These are phyloP conservation scores for Beauveria australis DNA, from an alignment of 2,329 filamentous ascomycete genomes.

Conservation along the genomic window DNA sequence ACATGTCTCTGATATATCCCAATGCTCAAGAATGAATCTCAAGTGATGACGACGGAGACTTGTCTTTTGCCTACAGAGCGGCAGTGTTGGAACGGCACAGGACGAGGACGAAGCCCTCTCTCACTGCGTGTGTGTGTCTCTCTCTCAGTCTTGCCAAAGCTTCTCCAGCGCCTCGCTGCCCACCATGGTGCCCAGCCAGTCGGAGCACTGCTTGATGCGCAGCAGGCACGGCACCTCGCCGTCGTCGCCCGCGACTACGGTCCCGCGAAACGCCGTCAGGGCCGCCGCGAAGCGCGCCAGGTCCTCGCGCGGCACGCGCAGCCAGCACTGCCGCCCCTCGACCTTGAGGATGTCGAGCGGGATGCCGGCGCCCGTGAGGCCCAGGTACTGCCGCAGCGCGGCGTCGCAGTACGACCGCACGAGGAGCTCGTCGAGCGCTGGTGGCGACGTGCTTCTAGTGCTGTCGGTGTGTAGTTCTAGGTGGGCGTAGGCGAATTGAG, in stretches of 20 bases:
- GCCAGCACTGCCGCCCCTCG: slow-evolving; percentile 48
- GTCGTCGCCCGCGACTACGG: slow-evolving; percentile 27
- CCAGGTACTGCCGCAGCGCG: slow-evolving; percentile 62
- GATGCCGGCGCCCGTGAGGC: slow-evolving; percentile 58
- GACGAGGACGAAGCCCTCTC: neutral
- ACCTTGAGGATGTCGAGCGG: slow-evolving; percentile 63
- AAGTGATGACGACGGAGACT: neutral
- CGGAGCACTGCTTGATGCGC: slow-evolving; percentile 48
- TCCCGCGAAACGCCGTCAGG: slow-evolving; percentile 55
- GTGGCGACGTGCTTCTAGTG: slow-evolving; percentile 17
- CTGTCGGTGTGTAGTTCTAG: slow-evolving; percentile 34
- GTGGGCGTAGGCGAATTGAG: slow-evolving; percentile 49
- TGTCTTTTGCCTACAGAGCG: neutral
- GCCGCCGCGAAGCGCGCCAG: slow-evolving; percentile 53
- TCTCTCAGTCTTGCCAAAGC: slow-evolving; percentile 32
- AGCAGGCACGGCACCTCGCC: slow-evolving; percentile 39
- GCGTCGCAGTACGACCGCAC: slow-evolving; percentile 53
- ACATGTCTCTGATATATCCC: neutral
- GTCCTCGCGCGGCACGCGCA: slow-evolving; percentile 56
- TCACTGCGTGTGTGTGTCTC: neutral
- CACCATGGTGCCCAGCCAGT: slow-evolving; percentile 55
- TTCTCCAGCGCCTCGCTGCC: slow-evolving; percentile 33
- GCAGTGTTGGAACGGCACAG: neutral
- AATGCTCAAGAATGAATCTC: neutral
- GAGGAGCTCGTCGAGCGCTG: slow-evolving; percentile 51